Conservation (phyloP, 2,329 filamentous ascomycete species). For the Diaporthe sp. region DNA sequence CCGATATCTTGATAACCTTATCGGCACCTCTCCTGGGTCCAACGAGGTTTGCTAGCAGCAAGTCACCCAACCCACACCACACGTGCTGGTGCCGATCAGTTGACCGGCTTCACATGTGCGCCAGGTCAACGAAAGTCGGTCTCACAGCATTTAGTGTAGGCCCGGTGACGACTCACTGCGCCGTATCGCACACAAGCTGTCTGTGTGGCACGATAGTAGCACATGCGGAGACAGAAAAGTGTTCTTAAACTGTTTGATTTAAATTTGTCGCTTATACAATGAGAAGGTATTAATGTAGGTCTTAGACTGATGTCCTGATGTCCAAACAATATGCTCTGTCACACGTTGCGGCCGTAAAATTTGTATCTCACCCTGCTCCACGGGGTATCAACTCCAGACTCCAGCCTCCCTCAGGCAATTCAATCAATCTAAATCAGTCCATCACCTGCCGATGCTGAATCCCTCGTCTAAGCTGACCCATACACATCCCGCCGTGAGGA, state of each 20-base stretch:
- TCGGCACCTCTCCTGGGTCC: neutral
- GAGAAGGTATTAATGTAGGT: slow-evolving; percentile 3
- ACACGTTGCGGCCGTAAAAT: neutral
- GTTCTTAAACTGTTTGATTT: neutral
- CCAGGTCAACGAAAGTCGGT: neutral
- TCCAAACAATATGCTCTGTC: neutral
- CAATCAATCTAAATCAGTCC: neutral
- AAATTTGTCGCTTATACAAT: neutral
- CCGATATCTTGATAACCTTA: slow-evolving; percentile 5
- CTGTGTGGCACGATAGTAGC: neutral
- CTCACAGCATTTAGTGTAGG: neutral
- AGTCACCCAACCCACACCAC: slow-evolving; percentile 16
- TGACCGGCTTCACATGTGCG: slow-evolving; percentile 2
- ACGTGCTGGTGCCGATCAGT: slow-evolving; percentile 21
- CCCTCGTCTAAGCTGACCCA: slow-evolving; percentile 33
- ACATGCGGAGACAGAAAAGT: neutral
- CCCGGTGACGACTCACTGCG: neutral
- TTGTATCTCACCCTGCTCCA: neutral
- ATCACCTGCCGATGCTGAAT: slow-evolving; percentile 3
- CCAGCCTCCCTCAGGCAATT: neutral
- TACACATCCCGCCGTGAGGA: slow-evolving; percentile 29
- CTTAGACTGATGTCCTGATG: neutral
- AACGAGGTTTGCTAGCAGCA: neutral
- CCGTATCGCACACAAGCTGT: neutral
- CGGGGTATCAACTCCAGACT: slow-evolving; percentile 4